These are phyloP conservation scores for Harringtonia aguacate DNA, from an alignment of 2,329 filamentous ascomycete species.

Conservation along the genomic window DNA sequence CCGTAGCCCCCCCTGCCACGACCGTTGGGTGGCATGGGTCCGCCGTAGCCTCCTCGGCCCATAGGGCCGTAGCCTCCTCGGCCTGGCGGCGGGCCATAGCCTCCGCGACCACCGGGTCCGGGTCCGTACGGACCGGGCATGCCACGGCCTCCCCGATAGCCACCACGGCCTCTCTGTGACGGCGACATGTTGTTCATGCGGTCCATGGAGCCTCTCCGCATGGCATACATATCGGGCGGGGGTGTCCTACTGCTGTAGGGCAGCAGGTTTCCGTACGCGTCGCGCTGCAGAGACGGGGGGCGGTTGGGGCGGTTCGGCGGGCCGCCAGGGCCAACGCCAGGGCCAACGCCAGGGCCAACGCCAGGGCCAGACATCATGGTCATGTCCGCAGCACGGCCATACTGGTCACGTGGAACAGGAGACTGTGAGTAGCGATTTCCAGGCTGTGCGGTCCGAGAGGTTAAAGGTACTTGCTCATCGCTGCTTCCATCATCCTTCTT, in stretches of 20 bases:
- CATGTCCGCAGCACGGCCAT: slow-evolving; percentile 17
- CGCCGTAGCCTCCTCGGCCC: slow-evolving; percentile 22
- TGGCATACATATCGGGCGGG: slow-evolving; percentile 31
- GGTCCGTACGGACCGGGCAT: slow-evolving; percentile 28
- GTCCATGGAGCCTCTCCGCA: slow-evolving; percentile 35
- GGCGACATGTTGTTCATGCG: slow-evolving; percentile 28
- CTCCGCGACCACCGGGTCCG: slow-evolving; percentile 37
- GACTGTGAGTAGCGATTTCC: slow-evolving; percentile 29
- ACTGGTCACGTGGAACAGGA: slow-evolving; percentile 44
- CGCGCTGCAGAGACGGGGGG: slow-evolving; percentile 28
- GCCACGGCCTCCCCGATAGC: slow-evolving; percentile 37
- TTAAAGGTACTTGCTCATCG: slow-evolving; percentile 64
- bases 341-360: no score
- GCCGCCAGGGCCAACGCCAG: no score
- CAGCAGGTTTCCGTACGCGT: slow-evolving; percentile 56
- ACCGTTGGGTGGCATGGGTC: slow-evolving; percentile 22
- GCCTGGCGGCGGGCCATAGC: slow-evolving; percentile 30
- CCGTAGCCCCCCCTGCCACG: slow-evolving; percentile 23
- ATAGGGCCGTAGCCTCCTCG: slow-evolving; percentile 29
- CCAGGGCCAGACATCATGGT: slow-evolving; percentile 19
- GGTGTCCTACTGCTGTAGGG: slow-evolving; percentile 24
- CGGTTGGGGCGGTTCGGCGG: slow-evolving; percentile 12
- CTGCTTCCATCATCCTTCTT: slow-evolving; percentile 49
- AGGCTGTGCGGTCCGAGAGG: slow-evolving; percentile 50
- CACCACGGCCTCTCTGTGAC: slow-evolving; percentile 38